These are phyloP conservation scores for Geotrichum restrictum DNA, from an alignment of 1,139 yeast genomes.

Conservation along the genomic window DNA sequence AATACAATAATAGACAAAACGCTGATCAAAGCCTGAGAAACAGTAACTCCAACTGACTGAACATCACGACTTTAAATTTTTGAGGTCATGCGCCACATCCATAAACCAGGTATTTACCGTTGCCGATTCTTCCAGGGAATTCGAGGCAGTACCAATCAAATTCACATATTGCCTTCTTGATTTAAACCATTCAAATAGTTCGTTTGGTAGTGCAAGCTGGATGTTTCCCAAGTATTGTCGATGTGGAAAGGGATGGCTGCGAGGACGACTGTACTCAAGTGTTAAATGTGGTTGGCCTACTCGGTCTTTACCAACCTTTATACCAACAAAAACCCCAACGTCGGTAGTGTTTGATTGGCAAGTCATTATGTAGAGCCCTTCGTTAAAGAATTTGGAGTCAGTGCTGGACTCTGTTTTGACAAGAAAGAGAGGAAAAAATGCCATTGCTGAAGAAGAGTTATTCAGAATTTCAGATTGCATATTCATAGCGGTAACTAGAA, in stretches of 20 bases:
- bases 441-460: slow-evolving; percentile 4
- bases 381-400: slow-evolving; percentile 14
- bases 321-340: slow-evolving; percentile 18
- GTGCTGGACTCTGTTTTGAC: slow-evolving; percentile 16
- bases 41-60: too few relatives aligned
- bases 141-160: slow-evolving; percentile 12
- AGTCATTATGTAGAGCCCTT: slow-evolving; percentile 22
- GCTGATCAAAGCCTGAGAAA: too few relatives aligned
- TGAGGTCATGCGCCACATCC: slow-evolving; percentile 20
- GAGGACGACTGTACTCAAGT: slow-evolving; percentile 16
- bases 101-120: slow-evolving; percentile 18
- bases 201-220: slow-evolving; percentile 17
- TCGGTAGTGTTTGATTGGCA: slow-evolving; percentile 15
- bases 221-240: slow-evolving; percentile 17
- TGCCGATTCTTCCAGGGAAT: slow-evolving; percentile 17
- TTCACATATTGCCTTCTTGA: slow-evolving; percentile 15
- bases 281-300: slow-evolving; percentile 14
- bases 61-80: slow-evolving; percentile 11
- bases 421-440: slow-evolving; percentile 20
- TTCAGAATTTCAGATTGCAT: too few relatives aligned
- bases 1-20: too few relatives aligned
- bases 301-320: slow-evolving; percentile 17
- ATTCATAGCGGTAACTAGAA: too few relatives aligned
- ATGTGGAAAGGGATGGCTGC: slow-evolving; percentile 14
- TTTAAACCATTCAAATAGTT: slow-evolving; percentile 20